Conservation (phyloP, 768 basidiomycete species). For the Mycena albidolilacea region DNA sequence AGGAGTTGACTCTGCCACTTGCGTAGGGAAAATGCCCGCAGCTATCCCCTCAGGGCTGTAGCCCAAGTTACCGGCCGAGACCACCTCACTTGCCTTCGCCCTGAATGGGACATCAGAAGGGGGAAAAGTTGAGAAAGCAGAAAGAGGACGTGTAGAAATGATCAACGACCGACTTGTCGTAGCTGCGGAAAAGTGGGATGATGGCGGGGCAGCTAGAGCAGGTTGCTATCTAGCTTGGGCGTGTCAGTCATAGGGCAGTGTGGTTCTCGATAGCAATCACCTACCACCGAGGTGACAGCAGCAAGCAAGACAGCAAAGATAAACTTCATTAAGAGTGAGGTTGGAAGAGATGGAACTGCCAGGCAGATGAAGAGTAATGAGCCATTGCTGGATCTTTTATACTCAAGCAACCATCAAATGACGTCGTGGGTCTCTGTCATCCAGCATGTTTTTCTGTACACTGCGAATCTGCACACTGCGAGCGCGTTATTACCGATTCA, state of each 20-base stretch:
- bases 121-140: constrained; percentile 1
- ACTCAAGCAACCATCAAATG: neutral
- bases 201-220: neutral
- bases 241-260: neutral
- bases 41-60: neutral
- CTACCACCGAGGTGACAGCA: too few relatives aligned
- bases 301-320: too few relatives aligned
- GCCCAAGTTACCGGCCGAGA: neutral
- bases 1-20: neutral
- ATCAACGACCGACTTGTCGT: neutral
- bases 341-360: too few relatives aligned
- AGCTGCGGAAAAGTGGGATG: constrained; percentile 3
- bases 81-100: neutral
- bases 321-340: too few relatives aligned
- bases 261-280: neutral
- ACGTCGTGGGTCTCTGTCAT: neutral
- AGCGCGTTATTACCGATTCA: too few relatives aligned
- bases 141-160: constrained; percentile 6
- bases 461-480: too few relatives aligned
- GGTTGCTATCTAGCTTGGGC: neutral
- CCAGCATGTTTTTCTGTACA: too few relatives aligned
- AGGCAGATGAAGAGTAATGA: too few relatives aligned
- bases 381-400: too few relatives aligned
- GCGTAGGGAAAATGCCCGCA: constrained; percentile 1
- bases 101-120: constrained; percentile 1